Percentiles rank a stretch among this genome's conserved stretches.
These are phyloP conservation scores for Thalassiosira delicatula DNA, from an alignment of 352 stramenopile species.

Conservation along the genomic window DNA sequence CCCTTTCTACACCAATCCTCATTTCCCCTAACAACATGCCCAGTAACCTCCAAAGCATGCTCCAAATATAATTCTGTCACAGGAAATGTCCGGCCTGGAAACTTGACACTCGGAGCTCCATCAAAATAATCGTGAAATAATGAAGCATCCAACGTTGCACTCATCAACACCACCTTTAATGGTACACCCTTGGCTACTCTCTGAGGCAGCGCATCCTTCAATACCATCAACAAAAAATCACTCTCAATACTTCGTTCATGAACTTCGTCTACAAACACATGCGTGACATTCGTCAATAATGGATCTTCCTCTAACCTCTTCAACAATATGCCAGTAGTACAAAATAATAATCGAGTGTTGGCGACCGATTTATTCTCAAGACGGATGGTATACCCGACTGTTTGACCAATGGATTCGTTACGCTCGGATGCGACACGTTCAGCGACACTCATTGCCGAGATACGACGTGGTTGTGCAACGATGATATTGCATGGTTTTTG, in stretches of 20 bases:
- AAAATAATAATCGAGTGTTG: slow-evolving; percentile 89
- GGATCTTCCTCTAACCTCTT: slow-evolving; percentile 70
- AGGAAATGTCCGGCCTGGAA: slow-evolving; percentile 91
- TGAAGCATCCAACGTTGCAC: slow-evolving; percentile 89
- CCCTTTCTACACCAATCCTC: too few relatives aligned
- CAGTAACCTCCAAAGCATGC: background rate
- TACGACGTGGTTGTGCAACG: slow-evolving; percentile 90
- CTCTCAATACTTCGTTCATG: slow-evolving; percentile 87
- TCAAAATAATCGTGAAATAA: slow-evolving; percentile 92
- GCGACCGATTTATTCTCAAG: slow-evolving; percentile 84
- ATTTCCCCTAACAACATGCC: background rate
- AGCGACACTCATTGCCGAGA: slow-evolving; percentile 91
- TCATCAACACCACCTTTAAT: slow-evolving; percentile 92
- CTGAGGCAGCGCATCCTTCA: slow-evolving; percentile 58
- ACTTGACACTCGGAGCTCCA: slow-evolving; percentile 86
- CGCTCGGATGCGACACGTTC: slow-evolving; percentile 88
- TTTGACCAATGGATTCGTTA: slow-evolving; percentile 50
- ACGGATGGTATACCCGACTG: slow-evolving; percentile 91
- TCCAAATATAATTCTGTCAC: slow-evolving; percentile 91
- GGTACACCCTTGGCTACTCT: background rate
- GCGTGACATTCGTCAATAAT: slow-evolving; percentile 78
- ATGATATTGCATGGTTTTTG: slow-evolving; percentile 81
- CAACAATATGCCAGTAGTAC: slow-evolving; percentile 85
- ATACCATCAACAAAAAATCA: slow-evolving; percentile 91
- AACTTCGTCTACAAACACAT: slow-evolving; percentile 91